Evolutionary conservation across 2,329 filamentous ascomycete species (phyloP), one percentile per base, ranked within the genome.

Genomic region (Colletotrichum lentis): DNA sequence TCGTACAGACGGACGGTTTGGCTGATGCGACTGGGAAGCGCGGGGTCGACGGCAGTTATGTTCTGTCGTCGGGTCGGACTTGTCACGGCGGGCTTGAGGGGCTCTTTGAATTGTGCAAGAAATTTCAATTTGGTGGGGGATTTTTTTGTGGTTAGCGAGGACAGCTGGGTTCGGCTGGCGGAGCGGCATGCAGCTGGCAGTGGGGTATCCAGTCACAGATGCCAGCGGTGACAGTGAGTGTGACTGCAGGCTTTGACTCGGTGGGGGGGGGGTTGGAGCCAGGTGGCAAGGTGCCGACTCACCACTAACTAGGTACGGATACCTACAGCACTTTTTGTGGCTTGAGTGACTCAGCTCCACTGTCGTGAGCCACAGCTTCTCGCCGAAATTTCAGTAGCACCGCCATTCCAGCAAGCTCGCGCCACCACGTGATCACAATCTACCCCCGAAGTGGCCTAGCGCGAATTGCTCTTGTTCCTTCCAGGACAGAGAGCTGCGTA

Each of bases 51-150:
- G 59, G 59, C 39, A 59, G 57, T 56, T 59, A 52, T 59, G 50
- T 64, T 53, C 37, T 67, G 60, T 68, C 64, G 67, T 70, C 65
- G 62, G 62, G 64, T 70, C 65, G 62, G 62, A 65, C 62, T 67
- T 59, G 65, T 68, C 65, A 67, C 64, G 60, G 53, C 41, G 55
- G 61, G 56, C 37, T 52, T 67, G 64, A 61, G 67, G 67, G 67
- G 67, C 53, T 67, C 49, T 47, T 67, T 61, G 57, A 67, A 61
- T 69, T 65, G 56, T 47, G 63, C 43, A 62, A 58, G 62, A 62
- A 62, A 62, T 69, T 62, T 53, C 59, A 67, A 56, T 69, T 69
- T 69, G 63, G 67, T 69, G 67, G 66, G 66, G 66, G 66, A 67
- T 67, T 58, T 52, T 35, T 52, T 52, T 52, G 27, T 57, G 63